Evolutionary conservation across 2,329 filamentous ascomycete genomes (phyloP).

Genomic region (Penicillium crustosum): DNA sequence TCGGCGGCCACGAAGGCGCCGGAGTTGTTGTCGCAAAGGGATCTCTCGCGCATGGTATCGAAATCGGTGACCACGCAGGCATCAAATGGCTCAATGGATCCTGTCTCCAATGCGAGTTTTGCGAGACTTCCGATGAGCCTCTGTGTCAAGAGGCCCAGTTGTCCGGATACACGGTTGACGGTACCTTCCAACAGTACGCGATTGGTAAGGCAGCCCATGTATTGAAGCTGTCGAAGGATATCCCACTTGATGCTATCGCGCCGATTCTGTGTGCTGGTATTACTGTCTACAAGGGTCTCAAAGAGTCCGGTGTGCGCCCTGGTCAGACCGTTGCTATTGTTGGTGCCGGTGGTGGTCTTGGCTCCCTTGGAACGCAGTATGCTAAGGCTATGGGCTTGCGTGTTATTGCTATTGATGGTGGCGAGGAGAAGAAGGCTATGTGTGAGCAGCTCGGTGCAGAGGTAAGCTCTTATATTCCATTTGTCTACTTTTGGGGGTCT

Average conservation of each 20-base stretch:
- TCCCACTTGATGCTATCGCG: constrained; percentile 72
- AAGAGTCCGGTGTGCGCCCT: constrained; percentile 72
- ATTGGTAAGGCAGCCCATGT: constrained; percentile 84
- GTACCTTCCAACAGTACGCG: constrained; percentile 89
- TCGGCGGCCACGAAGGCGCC: constrained; percentile 78
- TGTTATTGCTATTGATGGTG: constrained; percentile 78
- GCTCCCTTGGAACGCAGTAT: constrained; percentile 79
- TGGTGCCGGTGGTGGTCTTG: constrained; percentile 81
- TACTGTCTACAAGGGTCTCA: constrained; percentile 88
- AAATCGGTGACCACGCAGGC: constrained; percentile 82
- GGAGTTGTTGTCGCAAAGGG: constrained; percentile 80
- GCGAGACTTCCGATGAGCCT: constrained; percentile 76
- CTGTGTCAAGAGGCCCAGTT: constrained; percentile 73
- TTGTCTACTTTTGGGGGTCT: too few species aligned
- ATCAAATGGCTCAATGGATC: constrained; percentile 92
- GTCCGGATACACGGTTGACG: constrained; percentile 90
- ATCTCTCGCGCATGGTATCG: constrained; percentile 71
- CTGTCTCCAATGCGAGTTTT: constrained; percentile 81
- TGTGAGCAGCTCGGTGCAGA: constrained; percentile 66
- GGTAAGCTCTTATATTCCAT: constrained; percentile 9
- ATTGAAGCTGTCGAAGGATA: constrained; percentile 75
- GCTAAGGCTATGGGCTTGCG: constrained; percentile 85
- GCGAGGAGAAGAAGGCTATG: constrained; percentile 75
- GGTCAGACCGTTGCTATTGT: constrained; percentile 82
- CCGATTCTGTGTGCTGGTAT: constrained; percentile 83